Base-by-base conservation (phyloP, 169 alveolate species). In the Toxoplasma gondii region DNA sequence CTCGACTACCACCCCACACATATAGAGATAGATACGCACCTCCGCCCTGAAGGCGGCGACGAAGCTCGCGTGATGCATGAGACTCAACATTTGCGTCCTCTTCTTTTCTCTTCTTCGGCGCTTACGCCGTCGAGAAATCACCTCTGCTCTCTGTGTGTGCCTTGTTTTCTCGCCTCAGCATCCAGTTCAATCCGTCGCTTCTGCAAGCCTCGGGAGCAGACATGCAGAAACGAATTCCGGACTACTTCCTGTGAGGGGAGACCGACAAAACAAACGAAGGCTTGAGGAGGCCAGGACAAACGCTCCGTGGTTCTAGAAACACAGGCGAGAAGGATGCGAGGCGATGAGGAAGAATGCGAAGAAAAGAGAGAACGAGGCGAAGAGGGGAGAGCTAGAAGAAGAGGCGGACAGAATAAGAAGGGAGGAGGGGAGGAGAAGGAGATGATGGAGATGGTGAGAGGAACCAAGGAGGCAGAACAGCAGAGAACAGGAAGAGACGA, bases 101-200 rank as follows among this genome's bases (percentile, higher is more conserved):
- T 49, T 0, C 38, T 39, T 9, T 82, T n/a, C 22, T 43, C 41
- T 43, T 44, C n/a, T 82, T 9, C 24, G 67, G 2, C 0, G n/a
- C n/a, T n/a, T n/a, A n/a, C n/a, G n/a, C n/a, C n/a, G n/a, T n/a
- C n/a, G n/a, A n/a, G n/a, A n/a, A n/a, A n/a, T n/a, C n/a, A n/a
- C n/a, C n/a, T n/a, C n/a, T n/a, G n/a, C n/a, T n/a, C n/a, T n/a
- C n/a, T n/a, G n/a, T n/a, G n/a, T 58, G 67, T 38, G 93, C 41
- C 27, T 38, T 58, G 84, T 69, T 19, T 22, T 29, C 58, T 24
- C 38, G 1, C 53, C 82, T 36, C 81, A 92, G 95, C 70, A 80
- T 93, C 29, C 95, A 93, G 70, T 93, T 86, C 88, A 81, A 93
- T 38, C 95, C 95, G 29, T 93, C 93, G 38, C 91, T 91, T 19